Conservation (phyloP, 371 early-diverging fungal genomes). For the Phascolomyces articulosus region DNA sequence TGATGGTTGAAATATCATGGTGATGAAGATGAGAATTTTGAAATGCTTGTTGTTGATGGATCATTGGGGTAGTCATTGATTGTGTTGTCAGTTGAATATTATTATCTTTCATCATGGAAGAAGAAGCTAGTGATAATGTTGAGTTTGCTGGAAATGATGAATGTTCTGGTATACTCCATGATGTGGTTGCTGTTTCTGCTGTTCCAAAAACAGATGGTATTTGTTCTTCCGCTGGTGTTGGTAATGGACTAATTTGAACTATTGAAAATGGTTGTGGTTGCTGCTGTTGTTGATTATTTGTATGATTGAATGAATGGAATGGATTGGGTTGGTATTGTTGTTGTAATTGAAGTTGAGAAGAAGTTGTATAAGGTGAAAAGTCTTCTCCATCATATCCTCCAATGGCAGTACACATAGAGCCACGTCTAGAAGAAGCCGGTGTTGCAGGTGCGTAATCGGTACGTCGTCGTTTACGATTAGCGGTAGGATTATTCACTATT, state of each 20-base stretch:
- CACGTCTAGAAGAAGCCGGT: conserved; percentile 20
- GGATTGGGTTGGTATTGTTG: neutral
- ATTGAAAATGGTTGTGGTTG: neutral
- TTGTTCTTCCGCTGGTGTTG: conserved; percentile 7
- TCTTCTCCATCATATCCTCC: neutral
- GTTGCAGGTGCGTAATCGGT: conserved; percentile 17
- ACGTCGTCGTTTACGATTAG: conserved; percentile 7
- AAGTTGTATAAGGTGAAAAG: neutral
- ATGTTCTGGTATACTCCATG: neutral
- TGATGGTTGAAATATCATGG: neutral
- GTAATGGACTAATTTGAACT: neutral
- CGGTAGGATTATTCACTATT: neutral
- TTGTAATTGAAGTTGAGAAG: neutral
- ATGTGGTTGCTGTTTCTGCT: neutral
- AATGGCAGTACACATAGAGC: neutral
- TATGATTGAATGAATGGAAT: neutral
- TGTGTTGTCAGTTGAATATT: neutral
- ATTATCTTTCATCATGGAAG: neutral
- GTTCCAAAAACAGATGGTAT: neutral
- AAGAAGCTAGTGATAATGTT: neutral
- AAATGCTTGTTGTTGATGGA: neutral
- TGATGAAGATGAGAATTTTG: too few relatives aligned
- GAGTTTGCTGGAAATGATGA: too few relatives aligned
- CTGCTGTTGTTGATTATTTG: neutral
- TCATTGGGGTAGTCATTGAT: neutral